Evolutionary conservation across 192 early-diverging fungal genomes (phyloP).

Genomic region (Backusella mclennaniae): DNA sequence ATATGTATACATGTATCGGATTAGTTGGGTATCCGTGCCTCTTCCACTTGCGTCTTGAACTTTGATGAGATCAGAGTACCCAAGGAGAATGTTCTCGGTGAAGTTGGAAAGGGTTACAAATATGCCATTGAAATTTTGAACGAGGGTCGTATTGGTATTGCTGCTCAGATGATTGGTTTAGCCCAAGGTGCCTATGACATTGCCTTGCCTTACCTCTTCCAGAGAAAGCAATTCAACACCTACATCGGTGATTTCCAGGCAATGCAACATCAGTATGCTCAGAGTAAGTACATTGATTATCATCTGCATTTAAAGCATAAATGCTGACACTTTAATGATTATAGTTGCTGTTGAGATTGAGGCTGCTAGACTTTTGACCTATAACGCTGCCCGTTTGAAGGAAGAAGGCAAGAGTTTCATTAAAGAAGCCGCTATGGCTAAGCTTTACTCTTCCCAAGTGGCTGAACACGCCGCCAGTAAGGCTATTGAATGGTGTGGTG

Average conservation of each 20-base stretch:
- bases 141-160: slow-evolving; percentile 83
- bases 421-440: slow-evolving; percentile 98
- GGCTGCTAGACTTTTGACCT: slow-evolving; percentile 93
- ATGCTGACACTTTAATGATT: not conserved
- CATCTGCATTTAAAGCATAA: not conserved
- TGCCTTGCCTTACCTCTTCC: slow-evolving; percentile 87
- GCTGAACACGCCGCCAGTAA: slow-evolving; percentile 84
- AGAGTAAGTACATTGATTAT: slow-evolving; percentile 35
- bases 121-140: slow-evolving; percentile 97
- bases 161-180: slow-evolving; percentile 73
- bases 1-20: not conserved
- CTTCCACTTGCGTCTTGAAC: slow-evolving; percentile 90
- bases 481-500: slow-evolving; percentile 97
- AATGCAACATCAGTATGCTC: slow-evolving; percentile 63
- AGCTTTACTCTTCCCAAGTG: slow-evolving; percentile 93
- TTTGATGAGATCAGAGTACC: slow-evolving; percentile 92
- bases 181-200: slow-evolving; percentile 92
- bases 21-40: slow-evolving; percentile 89
- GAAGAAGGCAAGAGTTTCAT: slow-evolving; percentile 89
- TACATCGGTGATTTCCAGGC: slow-evolving; percentile 83
- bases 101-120: slow-evolving; percentile 97
- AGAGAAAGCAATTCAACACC: slow-evolving; percentile 92
- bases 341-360: slow-evolving; percentile 89
- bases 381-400: slow-evolving; percentile 95
- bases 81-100: slow-evolving; percentile 83